Evolutionary conservation across 1,284 basidiomycete species (phyloP).

Genomic region (Sporisorium iseilematis-ciliati): DNA sequence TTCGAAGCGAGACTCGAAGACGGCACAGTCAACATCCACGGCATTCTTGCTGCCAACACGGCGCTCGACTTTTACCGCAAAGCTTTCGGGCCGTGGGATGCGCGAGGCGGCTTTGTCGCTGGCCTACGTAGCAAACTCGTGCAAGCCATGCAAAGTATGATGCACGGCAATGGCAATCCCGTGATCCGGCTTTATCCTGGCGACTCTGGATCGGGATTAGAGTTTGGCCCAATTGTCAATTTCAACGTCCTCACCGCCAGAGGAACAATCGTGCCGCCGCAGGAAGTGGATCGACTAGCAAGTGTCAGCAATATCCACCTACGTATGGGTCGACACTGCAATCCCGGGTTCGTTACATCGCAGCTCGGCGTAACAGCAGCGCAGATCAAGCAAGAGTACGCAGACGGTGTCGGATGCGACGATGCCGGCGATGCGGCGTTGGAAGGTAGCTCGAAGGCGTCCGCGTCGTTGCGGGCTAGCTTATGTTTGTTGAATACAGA

Average conservation of each 20-base stretch:
- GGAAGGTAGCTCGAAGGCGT: conserved; percentile 11
- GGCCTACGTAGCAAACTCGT: conserved; percentile 25
- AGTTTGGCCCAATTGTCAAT: conserved; percentile 52
- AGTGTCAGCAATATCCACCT: conserved; percentile 58
- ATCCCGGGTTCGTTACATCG: conserved; percentile 51
- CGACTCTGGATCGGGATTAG: background rate
- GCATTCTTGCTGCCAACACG: conserved; percentile 44
- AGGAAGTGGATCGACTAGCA: conserved; percentile 54
- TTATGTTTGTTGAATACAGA: conserved; percentile 51
- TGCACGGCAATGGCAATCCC: conserved; percentile 41
- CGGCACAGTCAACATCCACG: conserved; percentile 57
- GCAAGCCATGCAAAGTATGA: conserved; percentile 17
- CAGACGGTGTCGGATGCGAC: conserved; percentile 55
- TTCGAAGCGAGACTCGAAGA: conserved; percentile 51
- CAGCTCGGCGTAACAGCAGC: conserved; percentile 37
- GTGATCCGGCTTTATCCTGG: conserved; percentile 31
- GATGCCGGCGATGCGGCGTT: conserved; percentile 21
- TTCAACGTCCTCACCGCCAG: conserved; percentile 45
- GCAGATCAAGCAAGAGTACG: conserved; percentile 46
- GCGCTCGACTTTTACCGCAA: conserved; percentile 38
- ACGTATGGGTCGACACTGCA: conserved; percentile 59
- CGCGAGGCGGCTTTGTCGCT: conserved; percentile 23
- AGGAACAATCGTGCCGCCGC: conserved; percentile 40
- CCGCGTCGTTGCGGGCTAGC: conserved; percentile 46
- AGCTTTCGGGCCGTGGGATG: conserved; percentile 32